A percentile compares a stretch with the other conserved stretches of the same genome.
phyloP scores from a whole-genome alignment of 2,329 filamentous ascomycete genomes.

The Monilinia aucupariae region DNA sequence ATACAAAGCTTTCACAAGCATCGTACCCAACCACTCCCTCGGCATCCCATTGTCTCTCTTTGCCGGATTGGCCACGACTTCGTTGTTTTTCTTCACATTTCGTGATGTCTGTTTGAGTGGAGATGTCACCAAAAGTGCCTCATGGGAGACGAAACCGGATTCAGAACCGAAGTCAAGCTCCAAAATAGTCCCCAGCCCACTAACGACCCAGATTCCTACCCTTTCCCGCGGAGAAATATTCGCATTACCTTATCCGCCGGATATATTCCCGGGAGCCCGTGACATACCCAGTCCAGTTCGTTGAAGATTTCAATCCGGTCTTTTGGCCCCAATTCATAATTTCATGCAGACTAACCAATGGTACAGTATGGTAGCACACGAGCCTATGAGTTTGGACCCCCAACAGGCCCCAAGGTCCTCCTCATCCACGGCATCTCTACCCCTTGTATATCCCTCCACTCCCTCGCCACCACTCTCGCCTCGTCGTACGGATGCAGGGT shows the following conservation, averaged over 20 bases:
- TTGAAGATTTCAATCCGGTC: background rate
- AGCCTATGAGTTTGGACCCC: conserved; percentile 77
- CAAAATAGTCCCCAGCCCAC: conserved; percentile 25
- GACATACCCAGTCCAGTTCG: conserved; percentile 55
- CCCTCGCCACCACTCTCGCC: conserved; percentile 60
- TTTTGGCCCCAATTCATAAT: background rate
- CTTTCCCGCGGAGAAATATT: conserved; percentile 35
- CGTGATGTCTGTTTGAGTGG: background rate
- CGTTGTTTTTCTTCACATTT: background rate
- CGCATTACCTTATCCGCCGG: conserved; percentile 58
- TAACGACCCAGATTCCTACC: conserved; percentile 22
- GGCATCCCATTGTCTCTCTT: conserved; percentile 3
- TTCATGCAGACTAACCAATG: background rate
- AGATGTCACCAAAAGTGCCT: background rate
- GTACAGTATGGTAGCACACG: conserved; percentile 58
- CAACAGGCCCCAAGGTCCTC: conserved; percentile 64
- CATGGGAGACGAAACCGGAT: background rate
- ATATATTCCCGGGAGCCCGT: conserved; percentile 63
- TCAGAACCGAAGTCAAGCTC: background rate
- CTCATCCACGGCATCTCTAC: conserved; percentile 79
- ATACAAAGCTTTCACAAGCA: background rate
- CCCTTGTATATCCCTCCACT: conserved; percentile 63
- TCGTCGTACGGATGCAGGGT: conserved; percentile 61
- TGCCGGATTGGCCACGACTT: background rate
- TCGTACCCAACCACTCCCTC: background rate